A percentile compares a stretch with the other conserved stretches of the same genome.
Conservation (phyloP, 768 basidiomycete genomes). For the Coprinopsis strossmayeri region DNA sequence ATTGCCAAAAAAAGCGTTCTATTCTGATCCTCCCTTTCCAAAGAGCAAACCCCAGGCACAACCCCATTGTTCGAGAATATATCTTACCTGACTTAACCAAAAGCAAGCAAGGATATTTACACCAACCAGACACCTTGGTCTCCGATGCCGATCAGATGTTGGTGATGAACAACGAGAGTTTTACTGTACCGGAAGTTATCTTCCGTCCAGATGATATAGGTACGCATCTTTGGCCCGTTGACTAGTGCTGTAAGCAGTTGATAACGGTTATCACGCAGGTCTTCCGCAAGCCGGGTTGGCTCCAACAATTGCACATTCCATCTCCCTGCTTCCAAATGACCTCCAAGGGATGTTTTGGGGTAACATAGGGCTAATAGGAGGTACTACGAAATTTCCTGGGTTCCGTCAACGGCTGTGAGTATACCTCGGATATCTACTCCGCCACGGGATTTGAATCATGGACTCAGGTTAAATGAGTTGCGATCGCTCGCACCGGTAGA, state of each 20-base stretch:
- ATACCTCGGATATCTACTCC: neutral
- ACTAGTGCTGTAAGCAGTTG: neutral
- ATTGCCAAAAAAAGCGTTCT: conserved; percentile 8
- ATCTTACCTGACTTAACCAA: conserved; percentile 82
- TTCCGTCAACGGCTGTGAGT: conserved; percentile 74
- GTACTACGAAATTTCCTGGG: conserved; percentile 68
- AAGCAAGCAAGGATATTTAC: conserved; percentile 54
- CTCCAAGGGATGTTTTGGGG: conserved; percentile 93
- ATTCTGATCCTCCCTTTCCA: conserved; percentile 13
- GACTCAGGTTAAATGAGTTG: conserved; percentile 66
- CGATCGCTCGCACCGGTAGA: conserved; percentile 78
- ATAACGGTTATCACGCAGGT: conserved; percentile 32
- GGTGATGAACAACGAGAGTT: conserved; percentile 86
- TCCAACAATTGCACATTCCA: conserved; percentile 67
- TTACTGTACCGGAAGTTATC: conserved; percentile 86
- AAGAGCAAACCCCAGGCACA: conserved; percentile 50
- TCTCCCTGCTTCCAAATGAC: conserved; percentile 70
- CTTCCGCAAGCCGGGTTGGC: conserved; percentile 78
- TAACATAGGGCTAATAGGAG: conserved; percentile 87
- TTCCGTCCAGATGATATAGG: conserved; percentile 91
- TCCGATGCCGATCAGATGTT: conserved; percentile 63
- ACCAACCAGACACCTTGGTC: conserved; percentile 44
- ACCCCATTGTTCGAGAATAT: conserved; percentile 80
- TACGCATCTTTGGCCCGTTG: conserved; percentile 25
- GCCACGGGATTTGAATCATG: conserved; percentile 4